Evolutionary conservation across 1,139 yeast genomes (phyloP).

Genomic region (Arxiozyma heterogenica): DNA sequence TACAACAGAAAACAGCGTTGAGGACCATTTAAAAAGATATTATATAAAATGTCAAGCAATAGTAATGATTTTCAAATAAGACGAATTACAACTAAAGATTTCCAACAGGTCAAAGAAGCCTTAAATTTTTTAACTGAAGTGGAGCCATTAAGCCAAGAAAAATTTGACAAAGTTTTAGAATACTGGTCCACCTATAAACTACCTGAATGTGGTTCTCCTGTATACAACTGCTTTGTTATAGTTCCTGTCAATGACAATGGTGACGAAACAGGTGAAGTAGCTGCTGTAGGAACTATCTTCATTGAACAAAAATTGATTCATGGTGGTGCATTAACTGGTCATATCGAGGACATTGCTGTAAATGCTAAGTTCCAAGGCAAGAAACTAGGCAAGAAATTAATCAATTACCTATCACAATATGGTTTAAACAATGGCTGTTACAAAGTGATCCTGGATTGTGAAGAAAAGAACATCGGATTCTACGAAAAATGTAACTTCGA

Average conservation of each 20-base stretch:
- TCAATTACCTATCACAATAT: slow-evolving; percentile 49
- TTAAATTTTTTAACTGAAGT: slow-evolving; percentile 54
- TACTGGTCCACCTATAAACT: slow-evolving; percentile 40
- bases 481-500: slow-evolving; percentile 77
- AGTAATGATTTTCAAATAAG: slow-evolving; percentile 39
- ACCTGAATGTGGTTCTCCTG: slow-evolving; percentile 23
- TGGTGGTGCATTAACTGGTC: slow-evolving; percentile 79
- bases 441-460: slow-evolving; percentile 85
- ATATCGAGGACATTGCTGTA: slow-evolving; percentile 91
- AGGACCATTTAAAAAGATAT: not conserved
- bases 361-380: slow-evolving; percentile 70
- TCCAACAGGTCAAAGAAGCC: slow-evolving; percentile 41
- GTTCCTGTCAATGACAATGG: slow-evolving; percentile 30
- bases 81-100: slow-evolving; percentile 39
- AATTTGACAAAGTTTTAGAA: slow-evolving; percentile 38
- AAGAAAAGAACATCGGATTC: slow-evolving; percentile 68
- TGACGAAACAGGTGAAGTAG: slow-evolving; percentile 30
- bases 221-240: slow-evolving; percentile 56
- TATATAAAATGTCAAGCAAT: not conserved
- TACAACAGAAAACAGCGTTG: too few relatives aligned
- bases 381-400: slow-evolving; percentile 61
- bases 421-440: slow-evolving; percentile 65
- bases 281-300: slow-evolving; percentile 42
- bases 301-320: slow-evolving; percentile 64
- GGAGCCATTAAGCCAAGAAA: slow-evolving; percentile 41